Evolutionary conservation across 495 filamentous ascomycete species (phyloP), one percentile per base, ranked within the genome.

Genomic region (Aspergillus ellipticus): DNA sequence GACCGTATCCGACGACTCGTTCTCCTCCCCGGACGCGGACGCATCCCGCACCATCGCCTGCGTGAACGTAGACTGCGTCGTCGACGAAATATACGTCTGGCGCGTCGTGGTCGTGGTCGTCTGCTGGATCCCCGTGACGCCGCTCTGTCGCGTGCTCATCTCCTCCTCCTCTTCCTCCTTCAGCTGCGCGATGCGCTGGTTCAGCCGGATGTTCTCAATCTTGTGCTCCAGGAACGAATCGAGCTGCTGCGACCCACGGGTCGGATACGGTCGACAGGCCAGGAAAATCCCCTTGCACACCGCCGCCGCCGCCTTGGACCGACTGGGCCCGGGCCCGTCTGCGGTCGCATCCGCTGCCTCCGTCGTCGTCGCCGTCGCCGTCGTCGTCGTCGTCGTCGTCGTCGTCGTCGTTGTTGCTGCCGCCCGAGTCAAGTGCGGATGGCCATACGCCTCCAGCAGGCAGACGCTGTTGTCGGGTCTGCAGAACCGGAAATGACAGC

Each of bases 171-270:
- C 92, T 70, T 97, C 94, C 58, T 83, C 79, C 60, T 85, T 86
- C 39, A 98, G 79, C 64, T 96, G 91, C 13, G 85, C 83, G 55
- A 98, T 96, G 31, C 89, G 84, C 58, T 89, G 88, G 54, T 79
- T 82, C 37, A 98, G 70, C 16, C 94, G 84, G 70, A 96, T 92
- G 62, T 98, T 97, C 69, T 97, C 94, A 47, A 97, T 92, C 70
- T 97, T 97, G 72, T 97, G 93, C 69, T 98, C 94, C 13, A 98
- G 77, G 58, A 96, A 97, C 0, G 93, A 95, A 69, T 98, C 92
- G 48, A 98, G 72, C 7, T 96, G 76, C 9, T 81, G 84, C 0
- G 90, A 85, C 64, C 91, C 94, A 67, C 87, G 90, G 46, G 88
- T 94, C 6, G 91, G 92, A 69, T 97, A 96, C 9, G 91, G 94